Base-by-base conservation (phyloP, 805 yeast species). In the Saccharomycopsis sp. region DNA sequence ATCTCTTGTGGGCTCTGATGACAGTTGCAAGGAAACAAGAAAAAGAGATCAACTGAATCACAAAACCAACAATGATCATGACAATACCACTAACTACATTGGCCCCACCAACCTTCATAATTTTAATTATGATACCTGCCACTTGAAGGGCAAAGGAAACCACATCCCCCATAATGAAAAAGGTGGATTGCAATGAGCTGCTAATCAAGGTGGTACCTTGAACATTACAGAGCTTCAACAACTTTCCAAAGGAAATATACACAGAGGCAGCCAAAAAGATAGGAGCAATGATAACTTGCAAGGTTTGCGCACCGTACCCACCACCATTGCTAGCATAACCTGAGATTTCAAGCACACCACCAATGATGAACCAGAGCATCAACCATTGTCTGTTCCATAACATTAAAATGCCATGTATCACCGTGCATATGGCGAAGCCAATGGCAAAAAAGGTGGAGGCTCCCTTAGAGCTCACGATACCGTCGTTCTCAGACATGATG, bases 121-220 rank as follows among this genome's bases (percentile, higher is more conserved):
- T 66, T 34, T 62, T n/a, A n/a, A n/a, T n/a, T n/a, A n/a, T n/a
- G n/a, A n/a, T 66, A 23, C 67, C 67, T 19, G 51, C 49, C 11
- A 55, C 58, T 52, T 62, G 67, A 32, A 61, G 23, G 3, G 58
- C 40, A 38, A 62, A 57, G 31, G 61, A 55, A 3, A 56, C 9
- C 7, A 62, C 51, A 50, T 63, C 67, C 14, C 64, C 64, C 11
- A 43, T 9, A 4, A 62, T 61, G 53, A 62, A 62, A 11, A 59
- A 43, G 5, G 50, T 51, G 2, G 64, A 59, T 9, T 56, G 51
- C 38, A 46, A 56, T 38, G 52, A 52, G 4, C 54, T 36, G 7
- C 51, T 49, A 16, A 48, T 37, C 5, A 50, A 42, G 29, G 47
- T 52, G 22, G 56, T 55, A 20, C 45, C 47, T 43, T 59, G 35